A percentile compares a stretch with the other conserved stretches of the same genome.
Conservation (phyloP, 495 filamentous ascomycete genomes). For the Penicillium angulare region DNA sequence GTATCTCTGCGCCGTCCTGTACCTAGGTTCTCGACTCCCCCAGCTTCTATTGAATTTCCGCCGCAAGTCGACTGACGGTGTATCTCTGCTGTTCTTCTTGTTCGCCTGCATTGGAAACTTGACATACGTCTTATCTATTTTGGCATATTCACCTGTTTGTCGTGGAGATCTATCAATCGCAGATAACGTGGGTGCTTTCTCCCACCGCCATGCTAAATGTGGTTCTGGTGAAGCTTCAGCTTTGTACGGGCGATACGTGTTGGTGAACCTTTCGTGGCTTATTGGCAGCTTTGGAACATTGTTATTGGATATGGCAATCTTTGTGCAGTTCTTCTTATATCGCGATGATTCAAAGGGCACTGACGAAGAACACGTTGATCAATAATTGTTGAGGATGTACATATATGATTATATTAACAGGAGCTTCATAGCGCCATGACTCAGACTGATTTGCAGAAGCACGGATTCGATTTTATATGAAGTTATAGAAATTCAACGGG, state of each 20-base stretch:
- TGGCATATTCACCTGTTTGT: conserved; percentile 75
- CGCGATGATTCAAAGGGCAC: conserved; percentile 34
- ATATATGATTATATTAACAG: too few relatives aligned
- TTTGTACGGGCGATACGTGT: conserved; percentile 74
- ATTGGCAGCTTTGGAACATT: conserved; percentile 86
- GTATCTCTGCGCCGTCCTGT: conserved; percentile 80
- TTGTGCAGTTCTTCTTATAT: conserved; percentile 91
- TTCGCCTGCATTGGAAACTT: conserved; percentile 94
- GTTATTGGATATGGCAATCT: conserved; percentile 78
- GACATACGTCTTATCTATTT: conserved; percentile 88
- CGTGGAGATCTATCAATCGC: conserved; percentile 16
- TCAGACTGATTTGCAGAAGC: too few relatives aligned
- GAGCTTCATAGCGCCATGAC: too few relatives aligned
- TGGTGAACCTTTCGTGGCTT: conserved; percentile 87
- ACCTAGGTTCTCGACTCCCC: conserved; percentile 83
- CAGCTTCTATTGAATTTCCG: conserved; percentile 88
- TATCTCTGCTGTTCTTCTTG: conserved; percentile 90
- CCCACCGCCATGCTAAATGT: conserved; percentile 37
- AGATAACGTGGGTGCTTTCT: background rate
- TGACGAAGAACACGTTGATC: conserved; percentile 6
- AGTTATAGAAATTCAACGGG: too few relatives aligned
- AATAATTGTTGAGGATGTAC: conserved; percentile 3
- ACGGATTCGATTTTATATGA: too few relatives aligned
- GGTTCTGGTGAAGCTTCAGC: conserved; percentile 50
- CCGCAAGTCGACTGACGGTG: conserved; percentile 85